Base-by-base conservation (phyloP, 177 flowering plant species). In the Telopea speciosissima region DNA sequence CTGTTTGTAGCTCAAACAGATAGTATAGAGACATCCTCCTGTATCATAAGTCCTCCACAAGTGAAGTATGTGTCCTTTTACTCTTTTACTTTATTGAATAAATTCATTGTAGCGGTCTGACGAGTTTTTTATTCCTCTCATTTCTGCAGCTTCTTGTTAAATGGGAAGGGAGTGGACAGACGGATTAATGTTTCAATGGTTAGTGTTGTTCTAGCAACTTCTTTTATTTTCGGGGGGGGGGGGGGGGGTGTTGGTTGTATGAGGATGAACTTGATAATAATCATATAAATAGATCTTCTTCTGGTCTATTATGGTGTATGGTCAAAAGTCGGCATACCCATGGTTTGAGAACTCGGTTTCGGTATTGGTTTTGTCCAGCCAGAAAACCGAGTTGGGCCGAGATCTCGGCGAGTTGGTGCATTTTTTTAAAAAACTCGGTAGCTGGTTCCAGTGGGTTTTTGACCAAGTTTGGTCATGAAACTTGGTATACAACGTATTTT, bases 1-100 rank as follows among this genome's bases (percentile, higher is more conserved):
- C 73, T 95, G 66, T 85, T 95, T 76, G 93, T 91, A 2, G 88
- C 80, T 56, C 90, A 84, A 74, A 84, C 77, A 31, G 96, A 95
- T 76, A 85, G 76, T 66, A 77, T 79, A 17, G 92, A 85, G 76
- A 87, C 93, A 70, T 90, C 99, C 52, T 81, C 91, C 23, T 95
- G 98, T 81, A 79, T 95, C 66, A 80, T 85, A 69, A 89, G 65
- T 77, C 99, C 99, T 11, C 90, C 78, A 42, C 77, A 83, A 78
- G 99, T 83, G 73, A 91, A 82, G 99, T 95, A 85, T 70, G 82
- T 28, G 24, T 71, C 14, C n/a, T 67, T 67, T 74, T 69, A 26
- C 62, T 40, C 24, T 65, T 61, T 4, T 62, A 31, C 40, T 62
- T 65, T 61, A 28, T 42, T 40, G 3, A 26, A 11, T 67, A 56